These are phyloP conservation scores for Stephanocyclus meneghinianus DNA, from an alignment of 352 stramenopile genomes.

Conservation along the genomic window DNA sequence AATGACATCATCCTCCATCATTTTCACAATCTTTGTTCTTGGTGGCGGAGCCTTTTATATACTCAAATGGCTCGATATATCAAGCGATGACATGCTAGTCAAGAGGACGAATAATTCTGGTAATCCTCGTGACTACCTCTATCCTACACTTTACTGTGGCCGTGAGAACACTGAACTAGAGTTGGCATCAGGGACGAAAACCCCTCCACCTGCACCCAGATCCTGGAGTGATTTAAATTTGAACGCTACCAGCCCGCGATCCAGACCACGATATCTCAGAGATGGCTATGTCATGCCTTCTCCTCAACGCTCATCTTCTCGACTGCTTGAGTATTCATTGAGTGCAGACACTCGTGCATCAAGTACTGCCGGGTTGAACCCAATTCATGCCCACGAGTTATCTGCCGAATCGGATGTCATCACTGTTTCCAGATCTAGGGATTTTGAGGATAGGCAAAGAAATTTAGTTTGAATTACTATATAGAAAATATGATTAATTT, in stretches of 20 bases:
- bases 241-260: background rate
- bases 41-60: slow-evolving; percentile 75
- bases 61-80: slow-evolving; percentile 63
- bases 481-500: no score
- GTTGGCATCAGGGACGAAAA: background rate
- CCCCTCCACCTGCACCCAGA: background rate
- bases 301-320: background rate
- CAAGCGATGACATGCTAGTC: slow-evolving; percentile 45
- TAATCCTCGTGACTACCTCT: background rate
- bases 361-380: slow-evolving; percentile 8
- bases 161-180: background rate
- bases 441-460: background rate
- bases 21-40: slow-evolving; percentile 81
- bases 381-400: background rate
- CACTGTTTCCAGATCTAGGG: background rate
- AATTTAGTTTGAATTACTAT: slow-evolving; percentile 1
- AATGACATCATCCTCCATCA: slow-evolving; percentile 78
- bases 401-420: background rate
- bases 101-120: background rate
- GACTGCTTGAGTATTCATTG: slow-evolving; percentile 8
- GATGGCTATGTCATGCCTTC: slow-evolving; percentile 1
- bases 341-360: slow-evolving; percentile 4
- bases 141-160: slow-evolving; percentile 18
- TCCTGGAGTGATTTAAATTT: background rate
- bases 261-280: background rate